Base-by-base conservation (phyloP, 2,329 filamentous ascomycete genomes). In the Mycogone perniciosa region DNA sequence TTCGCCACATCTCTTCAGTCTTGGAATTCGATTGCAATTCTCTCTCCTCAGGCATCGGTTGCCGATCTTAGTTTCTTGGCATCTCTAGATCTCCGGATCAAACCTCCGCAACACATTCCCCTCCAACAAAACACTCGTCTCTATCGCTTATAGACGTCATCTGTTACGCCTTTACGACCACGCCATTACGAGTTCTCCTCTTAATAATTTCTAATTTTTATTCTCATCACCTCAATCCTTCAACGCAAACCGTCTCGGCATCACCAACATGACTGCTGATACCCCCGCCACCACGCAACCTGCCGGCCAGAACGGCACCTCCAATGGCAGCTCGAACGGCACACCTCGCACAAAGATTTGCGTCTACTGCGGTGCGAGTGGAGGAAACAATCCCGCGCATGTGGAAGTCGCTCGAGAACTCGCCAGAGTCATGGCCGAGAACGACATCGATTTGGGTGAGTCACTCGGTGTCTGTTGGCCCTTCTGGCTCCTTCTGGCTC, bases 361-460 rank as follows among this genome's bases (percentile, higher is more conserved):
- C 68, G 92, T 97, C 59, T 97, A 96, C 79, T 97, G 93, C 74
- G 93, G 92, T 64, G 82, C 93, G 47, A 85, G 82, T 7, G 68
- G 79, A 11, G 93, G 93, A 45, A 82, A 76, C 46, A 85, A 81
- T 55, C 84, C 88, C 10, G 77, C 77, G 4, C 89, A 96, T 69
- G 71, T 95, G 62, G 82, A 84, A 66, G 84, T 89, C 6, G 93
- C 93, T 3, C 85, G 85, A 37, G 71, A 81, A 31, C 82, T 97
- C 10, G 92, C 86, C 49, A 74, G 74, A 33, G 76, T 78, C 57
- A 86, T 97, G 72, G 86, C 90, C 65, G 76, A 79, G 46, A 79
- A 87, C 63, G 84, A 88, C 66, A 89, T 95, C 62, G 79, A 81
- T 7, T 82, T 99, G n/a, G 79, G 79, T 82, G 62, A 59, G 71